phyloP scores from a whole-genome alignment of 768 basidiomycete species.

The Gymnopilus junonius region DNA sequence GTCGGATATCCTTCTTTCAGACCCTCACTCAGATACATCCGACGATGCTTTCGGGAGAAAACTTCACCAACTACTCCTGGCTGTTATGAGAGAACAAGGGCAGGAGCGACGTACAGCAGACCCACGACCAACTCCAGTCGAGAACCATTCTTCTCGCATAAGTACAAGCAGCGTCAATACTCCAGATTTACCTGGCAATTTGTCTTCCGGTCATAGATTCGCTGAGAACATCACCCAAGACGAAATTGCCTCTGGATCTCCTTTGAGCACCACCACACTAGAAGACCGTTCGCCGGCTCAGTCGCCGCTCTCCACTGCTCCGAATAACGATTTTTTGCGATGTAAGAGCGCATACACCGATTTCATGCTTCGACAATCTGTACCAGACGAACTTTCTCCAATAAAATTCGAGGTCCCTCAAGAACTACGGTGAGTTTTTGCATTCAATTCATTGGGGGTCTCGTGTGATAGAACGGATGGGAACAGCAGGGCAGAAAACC shows the following conservation, averaged over 20 bases:
- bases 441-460: neutral
- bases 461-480: neutral
- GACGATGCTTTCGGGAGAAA: conserved; percentile 14
- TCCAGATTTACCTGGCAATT: neutral
- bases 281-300: neutral
- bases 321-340: neutral
- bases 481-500: neutral
- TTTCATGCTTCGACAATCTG: neutral
- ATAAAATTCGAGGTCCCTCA: conserved; percentile 3
- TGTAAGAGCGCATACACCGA: neutral
- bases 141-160: neutral
- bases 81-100: conserved; percentile 16
- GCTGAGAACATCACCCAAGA: neutral
- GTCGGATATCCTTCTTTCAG: neutral
- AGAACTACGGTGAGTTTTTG: neutral
- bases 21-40: neutral
- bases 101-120: neutral
- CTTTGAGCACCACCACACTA: neutral
- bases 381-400: conserved; percentile 7
- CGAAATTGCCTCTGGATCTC: neutral
- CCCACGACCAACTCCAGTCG: neutral
- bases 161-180: neutral
- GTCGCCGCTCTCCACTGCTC: neutral
- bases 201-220: neutral
- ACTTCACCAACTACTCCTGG: conserved; percentile 21